Conservation (phyloP, 1,139 yeast species). For the Kluyveromyces marxianus region DNA sequence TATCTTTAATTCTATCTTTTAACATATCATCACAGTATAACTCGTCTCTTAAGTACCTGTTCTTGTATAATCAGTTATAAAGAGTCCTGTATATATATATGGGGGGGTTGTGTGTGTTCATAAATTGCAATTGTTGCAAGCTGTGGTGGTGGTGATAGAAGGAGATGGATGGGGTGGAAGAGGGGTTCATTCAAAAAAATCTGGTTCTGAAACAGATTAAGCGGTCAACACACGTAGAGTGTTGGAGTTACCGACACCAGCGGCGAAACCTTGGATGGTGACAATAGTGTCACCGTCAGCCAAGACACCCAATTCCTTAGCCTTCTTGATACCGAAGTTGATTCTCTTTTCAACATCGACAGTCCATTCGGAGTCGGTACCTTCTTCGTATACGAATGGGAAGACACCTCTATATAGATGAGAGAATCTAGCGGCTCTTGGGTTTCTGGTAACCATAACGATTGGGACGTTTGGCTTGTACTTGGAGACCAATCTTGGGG, state of each 20-base stretch:
- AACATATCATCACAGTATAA: too few relatives aligned
- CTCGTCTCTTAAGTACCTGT: too few relatives aligned
- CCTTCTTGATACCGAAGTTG: slow-evolving; percentile 89
- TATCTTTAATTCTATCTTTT: too few relatives aligned
- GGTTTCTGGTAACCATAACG: slow-evolving; percentile 96
- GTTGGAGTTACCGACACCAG: slow-evolving; percentile 98
- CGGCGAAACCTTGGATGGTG: slow-evolving; percentile 98
- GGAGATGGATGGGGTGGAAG: too few relatives aligned
- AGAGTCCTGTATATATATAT: too few relatives aligned
- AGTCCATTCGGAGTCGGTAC: slow-evolving; percentile 80
- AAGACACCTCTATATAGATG: slow-evolving; percentile 98
- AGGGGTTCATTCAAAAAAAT: too few relatives aligned
- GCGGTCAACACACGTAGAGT: slow-evolving; percentile 69
- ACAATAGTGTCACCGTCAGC: slow-evolving; percentile 84
- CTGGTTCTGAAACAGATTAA: slow-evolving; percentile 18
- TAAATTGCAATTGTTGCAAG: too few relatives aligned
- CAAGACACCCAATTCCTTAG: slow-evolving; percentile 79
- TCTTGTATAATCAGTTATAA: too few relatives aligned
- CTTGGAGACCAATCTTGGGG: slow-evolving; percentile 94
- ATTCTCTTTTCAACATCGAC: slow-evolving; percentile 93
- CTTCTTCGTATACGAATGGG: slow-evolving; percentile 78
- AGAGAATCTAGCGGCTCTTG: slow-evolving; percentile 84
- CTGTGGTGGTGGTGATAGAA: too few relatives aligned
- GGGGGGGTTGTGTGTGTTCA: too few relatives aligned
- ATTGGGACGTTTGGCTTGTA: slow-evolving; percentile 97